Evolutionary conservation across 2,329 filamentous ascomycete species (phyloP).

Genomic region (Cladosporium phlei): DNA sequence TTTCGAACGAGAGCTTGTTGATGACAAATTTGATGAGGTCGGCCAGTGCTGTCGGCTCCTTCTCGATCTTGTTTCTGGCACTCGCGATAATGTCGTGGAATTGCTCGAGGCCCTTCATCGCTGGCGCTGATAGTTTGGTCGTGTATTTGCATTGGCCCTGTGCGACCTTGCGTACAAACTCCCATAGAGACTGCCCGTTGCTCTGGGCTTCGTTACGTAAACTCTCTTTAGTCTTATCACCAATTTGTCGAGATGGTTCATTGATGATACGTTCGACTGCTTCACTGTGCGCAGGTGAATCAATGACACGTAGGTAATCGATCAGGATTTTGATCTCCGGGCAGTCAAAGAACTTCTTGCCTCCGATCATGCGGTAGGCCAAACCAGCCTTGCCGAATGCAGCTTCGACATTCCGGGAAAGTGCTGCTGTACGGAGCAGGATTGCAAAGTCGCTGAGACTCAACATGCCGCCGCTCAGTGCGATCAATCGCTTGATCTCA

Average conservation of each 20-base stretch:
- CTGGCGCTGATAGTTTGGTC: slow-evolving; percentile 52
- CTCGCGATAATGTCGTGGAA: slow-evolving; percentile 59
- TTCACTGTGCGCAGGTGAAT: slow-evolving; percentile 82
- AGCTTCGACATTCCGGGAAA: slow-evolving; percentile 82
- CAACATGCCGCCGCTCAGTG: slow-evolving; percentile 69
- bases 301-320: slow-evolving; percentile 81
- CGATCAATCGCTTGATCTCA: slow-evolving; percentile 68
- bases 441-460: slow-evolving; percentile 76
- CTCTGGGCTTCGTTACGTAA: slow-evolving; percentile 73
- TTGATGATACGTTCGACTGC: slow-evolving; percentile 81
- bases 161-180: slow-evolving; percentile 57
- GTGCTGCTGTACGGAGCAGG: slow-evolving; percentile 73
- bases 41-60: slow-evolving; percentile 36
- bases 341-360: slow-evolving; percentile 86
- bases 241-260: slow-evolving; percentile 72
- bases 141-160: slow-evolving; percentile 49
- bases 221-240: slow-evolving; percentile 69
- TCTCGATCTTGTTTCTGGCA: slow-evolving; percentile 50
- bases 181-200: slow-evolving; percentile 68
- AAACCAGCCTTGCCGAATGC: slow-evolving; percentile 76
- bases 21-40: slow-evolving; percentile 55
- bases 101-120: slow-evolving; percentile 52
- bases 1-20: slow-evolving; percentile 65
- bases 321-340: slow-evolving; percentile 80
- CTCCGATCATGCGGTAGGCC: slow-evolving; percentile 88